A percentile compares a stretch with the other conserved stretches of the same genome.
These are phyloP conservation scores for Rhizophagus prolifer DNA, from an alignment of 192 early-diverging fungal species.

Conservation along the genomic window DNA sequence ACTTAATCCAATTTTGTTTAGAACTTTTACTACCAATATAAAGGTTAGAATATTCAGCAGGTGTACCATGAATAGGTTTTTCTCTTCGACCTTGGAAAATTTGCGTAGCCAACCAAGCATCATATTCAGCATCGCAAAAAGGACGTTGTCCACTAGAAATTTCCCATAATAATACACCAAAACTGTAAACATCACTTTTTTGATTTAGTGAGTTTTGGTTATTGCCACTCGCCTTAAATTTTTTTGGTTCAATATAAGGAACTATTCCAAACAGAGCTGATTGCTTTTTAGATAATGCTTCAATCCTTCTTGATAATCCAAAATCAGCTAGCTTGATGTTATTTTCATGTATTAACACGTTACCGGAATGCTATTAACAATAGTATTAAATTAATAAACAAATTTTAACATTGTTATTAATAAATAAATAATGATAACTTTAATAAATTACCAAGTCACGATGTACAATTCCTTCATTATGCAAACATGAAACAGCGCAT, in stretches of 20 bases:
- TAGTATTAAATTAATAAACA: not conserved
- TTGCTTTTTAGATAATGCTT: not conserved
- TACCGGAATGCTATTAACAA: not conserved
- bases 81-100: not conserved
- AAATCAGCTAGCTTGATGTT: not conserved
- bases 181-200: not conserved
- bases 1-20: too few species aligned
- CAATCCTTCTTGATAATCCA: not conserved
- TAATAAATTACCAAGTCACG: not conserved
- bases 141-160: not conserved
- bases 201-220: not conserved
- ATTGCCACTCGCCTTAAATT: not conserved
- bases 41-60: not conserved
- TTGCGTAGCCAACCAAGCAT: not conserved
- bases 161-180: not conserved
- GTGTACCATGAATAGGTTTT: not conserved
- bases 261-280: not conserved
- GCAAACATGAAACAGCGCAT: not conserved
- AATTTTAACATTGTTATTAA: too few species aligned
- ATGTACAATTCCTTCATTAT: not conserved
- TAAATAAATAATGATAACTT: too few species aligned
- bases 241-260: not conserved
- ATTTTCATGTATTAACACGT: not conserved
- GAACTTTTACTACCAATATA: too few species aligned
- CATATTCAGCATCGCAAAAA: not conserved